phyloP scores from a whole-genome alignment of 169 alveolate genomes.

The Babesia bigemina region DNA sequence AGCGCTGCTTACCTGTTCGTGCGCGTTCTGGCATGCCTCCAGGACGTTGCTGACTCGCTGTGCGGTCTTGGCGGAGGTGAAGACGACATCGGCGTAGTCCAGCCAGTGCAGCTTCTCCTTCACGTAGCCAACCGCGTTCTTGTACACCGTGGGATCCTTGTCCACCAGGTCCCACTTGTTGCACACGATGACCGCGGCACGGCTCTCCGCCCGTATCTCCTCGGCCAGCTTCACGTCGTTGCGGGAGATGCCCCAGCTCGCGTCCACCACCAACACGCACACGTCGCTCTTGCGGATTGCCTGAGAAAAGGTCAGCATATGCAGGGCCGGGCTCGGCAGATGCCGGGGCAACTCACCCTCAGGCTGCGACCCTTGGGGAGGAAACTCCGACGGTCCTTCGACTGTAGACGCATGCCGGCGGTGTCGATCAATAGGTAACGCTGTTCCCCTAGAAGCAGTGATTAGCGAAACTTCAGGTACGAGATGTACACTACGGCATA shows the following conservation, averaged over 20 bases:
- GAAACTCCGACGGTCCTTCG: conserved; percentile 57
- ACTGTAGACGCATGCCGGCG: conserved; percentile 59
- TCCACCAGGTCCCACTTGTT: conserved; percentile 81
- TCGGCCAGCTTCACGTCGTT: conserved; percentile 77
- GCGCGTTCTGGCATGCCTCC: conserved; percentile 62
- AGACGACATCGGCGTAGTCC: conserved; percentile 72
- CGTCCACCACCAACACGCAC: conserved; percentile 75
- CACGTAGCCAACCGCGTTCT: conserved; percentile 71
- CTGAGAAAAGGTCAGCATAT: conserved; percentile 24
- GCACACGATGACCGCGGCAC: conserved; percentile 76
- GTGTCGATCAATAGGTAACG: conserved; percentile 43
- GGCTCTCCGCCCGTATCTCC: conserved; percentile 69
- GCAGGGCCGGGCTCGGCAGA: too few relatives aligned
- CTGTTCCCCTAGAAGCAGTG: conserved; percentile 9
- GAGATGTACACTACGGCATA: background rate
- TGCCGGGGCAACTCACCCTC: conserved; percentile 24
- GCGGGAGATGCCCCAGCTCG: conserved; percentile 75
- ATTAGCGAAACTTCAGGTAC: background rate
- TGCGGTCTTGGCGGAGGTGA: conserved; percentile 77
- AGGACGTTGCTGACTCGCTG: conserved; percentile 71
- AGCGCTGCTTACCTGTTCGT: conserved; percentile 54
- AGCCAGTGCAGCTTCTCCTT: conserved; percentile 72
- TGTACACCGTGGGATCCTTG: conserved; percentile 72
- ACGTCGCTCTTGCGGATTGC: conserved; percentile 77
- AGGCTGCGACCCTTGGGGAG: conserved; percentile 53